Evolutionary conservation across 2,329 filamentous ascomycete genomes (phyloP), one percentile per base, ranked within the genome.

Genomic region (Ophiostoma quercus): DNA sequence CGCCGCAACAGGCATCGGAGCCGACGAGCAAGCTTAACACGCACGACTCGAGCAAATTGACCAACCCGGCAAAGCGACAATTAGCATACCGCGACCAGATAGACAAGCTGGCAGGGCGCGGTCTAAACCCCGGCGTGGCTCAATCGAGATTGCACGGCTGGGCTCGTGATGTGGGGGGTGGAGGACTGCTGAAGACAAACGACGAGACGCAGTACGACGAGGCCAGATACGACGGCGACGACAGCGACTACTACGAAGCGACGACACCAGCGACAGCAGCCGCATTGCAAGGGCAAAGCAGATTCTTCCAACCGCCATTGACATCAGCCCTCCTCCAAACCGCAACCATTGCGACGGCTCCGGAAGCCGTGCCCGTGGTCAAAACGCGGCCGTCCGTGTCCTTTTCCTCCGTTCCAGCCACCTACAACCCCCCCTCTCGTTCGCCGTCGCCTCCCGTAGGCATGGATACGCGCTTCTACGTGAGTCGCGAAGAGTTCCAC

Each of bases 381-480:
- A 62, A 62, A 16, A 32, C 57, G 57, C 57, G 25, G 57, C 22
- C 25, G 25, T 57, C 51, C n/a, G n/a, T 57, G 2, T 63, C 60
- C 6, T 34, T 19, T 14, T 37, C 16, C 16, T 34, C 16, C 32
- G 5, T 19, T 16, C 19, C 29, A 7, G 29, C 19, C 7, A 34
- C 29, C n/a, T 37, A 63, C 32, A n/a, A 29, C 16, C 29, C 29
- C 60, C 29, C 32, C 2, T 37, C 60, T n/a, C 32, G 16, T n/a
- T 25, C 62, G 3, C 34, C n/a, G 12, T 9, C 34, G 65, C 22
- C 65, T 67, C 51, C 32, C 70, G 72, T 74, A 79, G 85, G 84
- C 74, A 90, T 90, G 88, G 88, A 90, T 85, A 80, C 84, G 73
- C 85, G 87, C 74, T 87, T 87, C 76, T 77, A 83, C 66, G 81